Percentiles rank a stretch among this genome's conserved stretches.
Evolutionary conservation across 352 stramenopile species (phyloP).

Genomic region (Globisporangium barbulae): DNA sequence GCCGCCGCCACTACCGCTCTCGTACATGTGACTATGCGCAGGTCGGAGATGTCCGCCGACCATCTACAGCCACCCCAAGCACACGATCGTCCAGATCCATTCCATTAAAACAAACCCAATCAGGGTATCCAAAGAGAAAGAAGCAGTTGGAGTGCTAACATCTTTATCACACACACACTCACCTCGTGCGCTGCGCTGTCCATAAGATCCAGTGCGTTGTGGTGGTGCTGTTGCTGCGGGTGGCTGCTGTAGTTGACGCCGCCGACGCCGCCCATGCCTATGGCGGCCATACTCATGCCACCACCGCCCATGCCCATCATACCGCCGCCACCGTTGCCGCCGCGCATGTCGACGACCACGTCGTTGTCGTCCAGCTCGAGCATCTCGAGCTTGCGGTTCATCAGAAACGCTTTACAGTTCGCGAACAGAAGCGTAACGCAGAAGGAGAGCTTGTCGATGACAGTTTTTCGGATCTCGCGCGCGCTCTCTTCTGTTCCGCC

Average conservation of each 20-base stretch:
- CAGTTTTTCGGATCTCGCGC: conserved; percentile 10
- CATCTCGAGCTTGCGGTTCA: conserved; percentile 79
- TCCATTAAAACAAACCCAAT: not conserved
- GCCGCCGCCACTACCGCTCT: not conserved
- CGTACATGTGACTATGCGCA: not conserved
- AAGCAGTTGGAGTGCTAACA: not conserved
- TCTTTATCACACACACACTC: not conserved
- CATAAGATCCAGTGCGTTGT: conserved; percentile 8
- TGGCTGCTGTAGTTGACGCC: not conserved
- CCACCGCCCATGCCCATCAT: conserved; percentile 37
- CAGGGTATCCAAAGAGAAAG: not conserved
- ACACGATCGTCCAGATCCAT: not conserved
- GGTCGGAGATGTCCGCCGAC: not conserved
- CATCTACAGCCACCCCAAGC: not conserved
- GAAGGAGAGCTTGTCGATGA: conserved; percentile 1
- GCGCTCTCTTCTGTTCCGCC: conserved; percentile 1
- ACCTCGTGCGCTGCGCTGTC: conserved; percentile 1
- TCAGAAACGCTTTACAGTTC: conserved; percentile 23
- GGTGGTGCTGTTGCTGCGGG: not conserved
- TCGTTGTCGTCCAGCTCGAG: conserved; percentile 37
- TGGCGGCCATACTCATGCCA: conserved; percentile 26
- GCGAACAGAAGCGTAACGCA: conserved; percentile 9
- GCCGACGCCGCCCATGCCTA: not conserved
- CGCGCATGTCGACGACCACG: conserved; percentile 28
- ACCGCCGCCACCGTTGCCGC: not conserved